Evolutionary conservation across 345 rosid genomes (phyloP), one percentile per base, ranked within the genome.

Genomic region (Pistacia atlantica): DNA sequence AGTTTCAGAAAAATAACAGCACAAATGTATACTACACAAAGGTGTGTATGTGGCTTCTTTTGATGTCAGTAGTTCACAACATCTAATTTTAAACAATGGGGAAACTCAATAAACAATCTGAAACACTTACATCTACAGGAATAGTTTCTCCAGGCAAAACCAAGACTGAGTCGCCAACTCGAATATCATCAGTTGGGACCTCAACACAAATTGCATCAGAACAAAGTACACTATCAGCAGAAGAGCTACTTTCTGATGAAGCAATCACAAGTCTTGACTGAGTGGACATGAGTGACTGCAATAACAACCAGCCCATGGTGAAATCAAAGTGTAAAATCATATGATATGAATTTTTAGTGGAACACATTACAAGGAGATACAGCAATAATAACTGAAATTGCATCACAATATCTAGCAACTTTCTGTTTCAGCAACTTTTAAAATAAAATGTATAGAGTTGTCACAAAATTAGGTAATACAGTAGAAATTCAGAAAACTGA

Each of bases 121-220:
- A 31, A 83, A 78, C 48, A 79, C 92, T 87, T 88, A 96, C 98
- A 87, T 96, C 97, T n/a, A 92, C 87, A 76, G 98, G 97, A 86
- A 95, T 89, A 9, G 93, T 88, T 92, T 95, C 99, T 69, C 97
- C 98, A 73, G 99, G 97, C 79, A 95, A 86, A 78, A 95, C 95
- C 84, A 95, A 82, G 66, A 93, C 81, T 1, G 89, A 80, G 84
- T 92, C 99, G 73, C 99, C 99, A 83, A 89, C 91, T 74, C 95
- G 91, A 76, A 95, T 85, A 75, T 90, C 94, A 87, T 93, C 98
- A 76, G 92, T 89, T 65, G 97, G 88, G 75, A 95, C 95, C 80
- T 87, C 92, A 77, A 87, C 81, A 80, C 91, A 95, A 54, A 95
- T 89, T 86, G 97, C 91, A 82, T 92, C 95, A 74, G 92, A 80